Conservation (phyloP, 1,139 yeast genomes). For the Debaryomyces sp. region DNA sequence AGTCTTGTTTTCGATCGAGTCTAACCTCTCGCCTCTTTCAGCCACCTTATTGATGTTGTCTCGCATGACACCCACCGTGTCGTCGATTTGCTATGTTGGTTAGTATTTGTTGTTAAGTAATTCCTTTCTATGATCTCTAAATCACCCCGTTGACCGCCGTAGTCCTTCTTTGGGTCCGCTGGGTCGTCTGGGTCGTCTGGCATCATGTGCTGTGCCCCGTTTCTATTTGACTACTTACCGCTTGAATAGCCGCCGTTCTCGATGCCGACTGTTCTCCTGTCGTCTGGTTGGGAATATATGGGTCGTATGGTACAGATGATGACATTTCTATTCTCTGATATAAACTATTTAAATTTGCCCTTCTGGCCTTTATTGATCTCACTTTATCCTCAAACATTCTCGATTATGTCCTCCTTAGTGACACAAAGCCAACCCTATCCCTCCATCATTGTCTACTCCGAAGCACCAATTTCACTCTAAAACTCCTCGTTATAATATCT, state of each 20-base stretch:
- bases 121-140: too few species aligned
- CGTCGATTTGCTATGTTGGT: slow-evolving; percentile 77
- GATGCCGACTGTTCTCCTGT: slow-evolving; percentile 56
- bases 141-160: neutral
- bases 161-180: neutral
- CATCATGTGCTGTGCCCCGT: neutral
- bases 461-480: neutral
- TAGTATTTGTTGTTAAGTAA: slow-evolving; percentile 14
- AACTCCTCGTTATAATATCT: neutral
- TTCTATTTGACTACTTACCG: slow-evolving; percentile 48
- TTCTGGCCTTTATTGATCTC: neutral
- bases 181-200: neutral
- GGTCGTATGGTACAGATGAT: slow-evolving; percentile 86
- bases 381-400: slow-evolving; percentile 3
- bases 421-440: neutral
- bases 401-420: neutral
- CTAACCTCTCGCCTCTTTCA: slow-evolving; percentile 91
- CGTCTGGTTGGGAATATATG: slow-evolving; percentile 73
- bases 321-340: slow-evolving; percentile 50
- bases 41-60: slow-evolving; percentile 96
- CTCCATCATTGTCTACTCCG: neutral
- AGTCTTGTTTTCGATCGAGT: slow-evolving; percentile 90
- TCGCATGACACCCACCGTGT: slow-evolving; percentile 97
- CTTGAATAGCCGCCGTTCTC: slow-evolving; percentile 84
- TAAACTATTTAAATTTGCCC: neutral